phyloP scores from a whole-genome alignment of 2,329 filamentous ascomycete genomes.

The Trichothecium sympodiale region DNA sequence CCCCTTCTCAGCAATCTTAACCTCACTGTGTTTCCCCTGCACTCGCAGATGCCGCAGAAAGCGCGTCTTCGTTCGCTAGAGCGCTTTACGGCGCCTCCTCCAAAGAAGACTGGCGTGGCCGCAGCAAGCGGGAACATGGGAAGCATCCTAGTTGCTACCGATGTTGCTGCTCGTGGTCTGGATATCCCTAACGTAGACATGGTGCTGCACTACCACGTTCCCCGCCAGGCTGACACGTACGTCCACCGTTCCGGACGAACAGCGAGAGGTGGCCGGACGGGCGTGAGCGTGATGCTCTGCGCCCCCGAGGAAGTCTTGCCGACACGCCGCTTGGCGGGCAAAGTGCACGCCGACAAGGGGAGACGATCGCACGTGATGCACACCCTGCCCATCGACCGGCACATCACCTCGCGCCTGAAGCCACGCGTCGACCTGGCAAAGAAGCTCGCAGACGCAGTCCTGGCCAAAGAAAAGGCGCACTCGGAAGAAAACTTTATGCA shows the following conservation, averaged over 20 bases:
- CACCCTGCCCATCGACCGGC: constrained; percentile 73
- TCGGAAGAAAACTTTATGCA: constrained; percentile 79
- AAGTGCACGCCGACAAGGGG: constrained; percentile 61
- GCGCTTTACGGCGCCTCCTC: constrained; percentile 44
- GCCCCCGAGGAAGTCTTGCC: constrained; percentile 82
- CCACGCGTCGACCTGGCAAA: constrained; percentile 74
- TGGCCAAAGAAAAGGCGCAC: constrained; percentile 79
- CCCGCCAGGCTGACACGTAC: constrained; percentile 82
- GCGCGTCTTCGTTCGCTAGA: constrained; percentile 88
- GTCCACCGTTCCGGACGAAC: constrained; percentile 93
- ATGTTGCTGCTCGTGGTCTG: constrained; percentile 85
- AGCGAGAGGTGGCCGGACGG: constrained; percentile 67
- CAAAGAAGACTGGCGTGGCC: constrained; percentile 22
- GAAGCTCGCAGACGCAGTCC: constrained; percentile 67
- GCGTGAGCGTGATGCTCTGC: constrained; percentile 80
- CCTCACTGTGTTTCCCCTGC: constrained; percentile 65
- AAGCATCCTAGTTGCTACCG: constrained; percentile 75
- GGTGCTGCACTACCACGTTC: constrained; percentile 91
- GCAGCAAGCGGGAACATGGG: constrained; percentile 35
- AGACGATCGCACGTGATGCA: constrained; percentile 57
- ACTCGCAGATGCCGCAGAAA: constrained; percentile 94
- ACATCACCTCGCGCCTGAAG: constrained; percentile 64
- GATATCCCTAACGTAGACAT: constrained; percentile 86
- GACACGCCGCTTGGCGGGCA: constrained; percentile 71
- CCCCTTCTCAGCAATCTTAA: constrained; percentile 76